Conservation (phyloP, 306 rosid species). For the Fragaria iinumae region DNA sequence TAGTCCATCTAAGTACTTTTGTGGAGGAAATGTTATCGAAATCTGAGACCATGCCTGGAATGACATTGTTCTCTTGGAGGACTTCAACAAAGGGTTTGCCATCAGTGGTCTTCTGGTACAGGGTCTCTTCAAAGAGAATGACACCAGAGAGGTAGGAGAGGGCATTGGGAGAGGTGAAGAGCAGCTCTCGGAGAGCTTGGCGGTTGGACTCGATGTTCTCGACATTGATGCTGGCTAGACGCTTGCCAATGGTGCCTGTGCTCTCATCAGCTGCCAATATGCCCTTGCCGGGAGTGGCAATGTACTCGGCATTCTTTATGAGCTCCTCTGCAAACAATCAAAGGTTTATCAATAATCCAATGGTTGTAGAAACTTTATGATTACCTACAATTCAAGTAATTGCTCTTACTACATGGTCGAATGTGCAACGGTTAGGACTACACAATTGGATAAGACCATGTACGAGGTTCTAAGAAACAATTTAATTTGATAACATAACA, state of each 20-base stretch:
- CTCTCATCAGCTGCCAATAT: slow-evolving; percentile 93
- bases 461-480: not conserved
- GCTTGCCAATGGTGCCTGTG: slow-evolving; percentile 92
- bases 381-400: not conserved
- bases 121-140: slow-evolving; percentile 88
- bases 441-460: not conserved
- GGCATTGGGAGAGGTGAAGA: slow-evolving; percentile 79
- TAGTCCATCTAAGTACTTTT: not conserved
- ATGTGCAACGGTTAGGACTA: not conserved
- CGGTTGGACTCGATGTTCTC: slow-evolving; percentile 85
- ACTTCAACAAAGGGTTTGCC: slow-evolving; percentile 82
- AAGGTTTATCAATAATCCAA: not conserved
- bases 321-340: slow-evolving; percentile 58
- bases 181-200: slow-evolving; percentile 85
- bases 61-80: slow-evolving; percentile 65
- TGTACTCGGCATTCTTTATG: slow-evolving; percentile 79
- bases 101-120: slow-evolving; percentile 63
- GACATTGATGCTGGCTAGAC: slow-evolving; percentile 74
- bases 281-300: slow-evolving; percentile 85
- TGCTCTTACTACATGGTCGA: not conserved
- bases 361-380: not conserved
- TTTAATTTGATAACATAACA: not conserved
- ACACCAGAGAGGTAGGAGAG: slow-evolving; percentile 80
- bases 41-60: slow-evolving; percentile 54
- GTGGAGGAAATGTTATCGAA: not conserved